A percentile compares a stretch with the other conserved stretches of the same genome.
phyloP scores from a whole-genome alignment of 495 filamentous ascomycete genomes.

The Penicillium ucsense region DNA sequence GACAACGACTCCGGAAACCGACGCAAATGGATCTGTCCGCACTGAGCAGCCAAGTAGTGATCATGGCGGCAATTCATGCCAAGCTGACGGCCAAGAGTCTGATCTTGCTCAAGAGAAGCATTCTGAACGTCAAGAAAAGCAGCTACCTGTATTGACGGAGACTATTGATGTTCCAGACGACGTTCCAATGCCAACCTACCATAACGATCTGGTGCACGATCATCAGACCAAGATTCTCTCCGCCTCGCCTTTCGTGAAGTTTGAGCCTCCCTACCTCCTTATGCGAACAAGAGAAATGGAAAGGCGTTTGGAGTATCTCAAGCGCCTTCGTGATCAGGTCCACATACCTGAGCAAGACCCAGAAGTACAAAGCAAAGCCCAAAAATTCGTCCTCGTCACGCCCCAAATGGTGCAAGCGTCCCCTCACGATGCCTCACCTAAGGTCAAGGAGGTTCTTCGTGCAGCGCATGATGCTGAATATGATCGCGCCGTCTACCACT shows the following conservation, averaged over 20 bases:
- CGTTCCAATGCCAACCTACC: slow-evolving; percentile 82
- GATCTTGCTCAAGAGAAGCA: slow-evolving; percentile 10
- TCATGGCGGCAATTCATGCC: no score
- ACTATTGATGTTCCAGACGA: slow-evolving; percentile 64
- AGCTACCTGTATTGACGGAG: slow-evolving; percentile 23
- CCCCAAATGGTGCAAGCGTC: slow-evolving; percentile 88
- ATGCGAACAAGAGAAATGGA: slow-evolving; percentile 90
- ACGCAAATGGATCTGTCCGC: slow-evolving; percentile 5
- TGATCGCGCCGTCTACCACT: slow-evolving; percentile 87
- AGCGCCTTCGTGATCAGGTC: slow-evolving; percentile 72
- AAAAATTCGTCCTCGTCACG: slow-evolving; percentile 79
- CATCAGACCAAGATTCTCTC: slow-evolving; percentile 90
- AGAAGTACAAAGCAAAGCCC: slow-evolving; percentile 50
- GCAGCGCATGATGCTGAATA: slow-evolving; percentile 95
- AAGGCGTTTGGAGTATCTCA: slow-evolving; percentile 66
- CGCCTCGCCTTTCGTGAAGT: slow-evolving; percentile 91
- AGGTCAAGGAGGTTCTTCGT: slow-evolving; percentile 85
- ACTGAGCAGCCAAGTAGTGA: slow-evolving; percentile 1
- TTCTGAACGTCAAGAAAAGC: slow-evolving; percentile 10
- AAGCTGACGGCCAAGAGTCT: slow-evolving; percentile 3
- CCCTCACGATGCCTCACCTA: slow-evolving; percentile 63
- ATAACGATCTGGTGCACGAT: slow-evolving; percentile 87
- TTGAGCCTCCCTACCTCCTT: slow-evolving; percentile 84
- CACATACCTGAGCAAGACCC: slow-evolving; percentile 38
- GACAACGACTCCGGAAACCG: slow-evolving; percentile 44